Base-by-base conservation (phyloP, 2,329 filamentous ascomycete species). In the Penicillium janthinellum region DNA sequence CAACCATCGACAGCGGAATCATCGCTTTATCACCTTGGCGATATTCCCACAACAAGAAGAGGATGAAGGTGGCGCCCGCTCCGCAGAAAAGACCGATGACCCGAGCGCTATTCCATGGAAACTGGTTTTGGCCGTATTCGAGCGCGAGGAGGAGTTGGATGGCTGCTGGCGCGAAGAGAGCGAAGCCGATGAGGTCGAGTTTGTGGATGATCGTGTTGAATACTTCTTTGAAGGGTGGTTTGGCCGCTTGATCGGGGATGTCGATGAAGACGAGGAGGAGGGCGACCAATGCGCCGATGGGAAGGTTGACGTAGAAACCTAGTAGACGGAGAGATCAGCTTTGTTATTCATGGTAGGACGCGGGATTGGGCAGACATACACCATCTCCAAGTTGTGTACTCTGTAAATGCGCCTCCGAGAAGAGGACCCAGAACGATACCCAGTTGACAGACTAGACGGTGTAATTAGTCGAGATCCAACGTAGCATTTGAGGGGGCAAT, bases 11-110 rank as follows among this genome's bases (percentile, higher is more conserved):
- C 5, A 66, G 58, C 20, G 71, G 61, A 64, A 83, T 67, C 58
- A 82, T 74, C 4, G 81, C 79, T n/a, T 73, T 66, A 25, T 82
- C 77, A 11, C 74, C 76, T 17, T 74, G 67, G 45, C 63, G 76
- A 41, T 71, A 70, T 59, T 83, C 77, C 59, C 75, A 70, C 15
- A 62, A 61, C 4, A 78, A 56, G 57, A 83, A 79, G 4, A 73
- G 61, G n/a, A 75, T 60, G 10, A 70, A 63, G 56, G 80, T 70
- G 0, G 77, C 56, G 4, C 66, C 76, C 28, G 78, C 79, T 41
- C 78, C 78, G 51, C 81, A 75, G n/a, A 84, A 73, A 0, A 75
- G 69, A 0, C 79, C 81, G 51, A 84, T 79, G 5, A 84, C 77
- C 2, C 70, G 71, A 10, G 74, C 62, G 35, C 64, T 70, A 22